Evolutionary conservation across 2,329 filamentous ascomycete genomes (phyloP).

Genomic region (Xylaria sp.): DNA sequence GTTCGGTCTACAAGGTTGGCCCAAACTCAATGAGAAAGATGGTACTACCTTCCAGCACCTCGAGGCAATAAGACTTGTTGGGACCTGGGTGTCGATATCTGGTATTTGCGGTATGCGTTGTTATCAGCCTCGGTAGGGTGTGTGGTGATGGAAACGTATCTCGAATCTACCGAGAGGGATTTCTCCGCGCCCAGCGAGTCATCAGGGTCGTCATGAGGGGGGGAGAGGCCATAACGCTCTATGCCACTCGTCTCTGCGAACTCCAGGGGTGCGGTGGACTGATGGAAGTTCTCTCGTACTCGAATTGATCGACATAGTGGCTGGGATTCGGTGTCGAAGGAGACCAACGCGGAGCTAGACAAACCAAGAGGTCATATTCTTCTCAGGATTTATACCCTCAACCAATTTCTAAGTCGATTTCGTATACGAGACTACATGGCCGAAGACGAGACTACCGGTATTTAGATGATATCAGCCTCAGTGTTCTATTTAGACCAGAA

Average conservation of each 20-base stretch:
- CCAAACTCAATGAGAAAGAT: too few relatives aligned
- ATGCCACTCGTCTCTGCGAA: neutral
- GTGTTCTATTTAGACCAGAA: neutral
- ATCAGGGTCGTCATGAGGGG: too few relatives aligned
- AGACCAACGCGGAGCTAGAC: neutral
- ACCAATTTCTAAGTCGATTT: neutral
- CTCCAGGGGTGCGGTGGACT: neutral
- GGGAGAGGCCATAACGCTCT: neutral
- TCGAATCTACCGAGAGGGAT: too few relatives aligned
- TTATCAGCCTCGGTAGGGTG: too few relatives aligned
- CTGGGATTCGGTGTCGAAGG: neutral
- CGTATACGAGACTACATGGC: neutral
- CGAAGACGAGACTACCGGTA: neutral
- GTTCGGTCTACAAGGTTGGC: too few relatives aligned
- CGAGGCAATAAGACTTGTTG: too few relatives aligned
- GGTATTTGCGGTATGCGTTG: too few relatives aligned
- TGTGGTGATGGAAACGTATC: too few relatives aligned
- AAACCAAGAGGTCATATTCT: neutral
- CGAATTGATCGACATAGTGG: neutral
- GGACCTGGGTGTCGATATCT: too few relatives aligned
- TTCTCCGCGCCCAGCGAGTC: too few relatives aligned
- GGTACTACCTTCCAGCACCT: too few relatives aligned
- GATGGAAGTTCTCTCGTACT: neutral
- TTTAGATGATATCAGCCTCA: neutral
- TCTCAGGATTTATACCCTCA: neutral